These are phyloP conservation scores for Stipa capillata DNA, from an alignment of 176 grass and related monocot genomes.

Conservation along the genomic window DNA sequence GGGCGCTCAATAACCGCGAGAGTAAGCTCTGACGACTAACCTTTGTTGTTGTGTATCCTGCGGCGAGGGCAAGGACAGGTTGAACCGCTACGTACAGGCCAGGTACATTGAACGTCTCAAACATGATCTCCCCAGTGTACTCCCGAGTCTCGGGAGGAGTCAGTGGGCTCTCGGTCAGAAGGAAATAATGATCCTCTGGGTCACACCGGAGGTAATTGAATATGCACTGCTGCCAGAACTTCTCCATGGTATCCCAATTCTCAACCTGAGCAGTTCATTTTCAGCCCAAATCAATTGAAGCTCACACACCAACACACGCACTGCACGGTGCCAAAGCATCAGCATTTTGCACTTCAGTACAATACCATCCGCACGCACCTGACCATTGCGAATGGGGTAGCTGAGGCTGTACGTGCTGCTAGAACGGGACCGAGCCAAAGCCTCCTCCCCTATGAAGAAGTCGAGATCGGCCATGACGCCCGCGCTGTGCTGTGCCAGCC, in stretches of 20 bases:
- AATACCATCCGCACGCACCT: conserved; percentile 46
- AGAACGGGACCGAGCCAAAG: conserved; percentile 50
- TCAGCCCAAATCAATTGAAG: background rate
- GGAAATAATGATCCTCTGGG: conserved; percentile 82
- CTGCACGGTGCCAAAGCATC: background rate
- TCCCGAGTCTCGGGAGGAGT: conserved; percentile 86
- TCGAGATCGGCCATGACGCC: conserved; percentile 98
- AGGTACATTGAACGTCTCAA: conserved; percentile 88
- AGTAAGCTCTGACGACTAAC: conserved; percentile 29
- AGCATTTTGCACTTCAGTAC: background rate
- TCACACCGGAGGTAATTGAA: conserved; percentile 80
- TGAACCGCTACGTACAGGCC: conserved; percentile 81
- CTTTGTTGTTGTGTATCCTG: conserved; percentile 95
- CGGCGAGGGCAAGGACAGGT: conserved; percentile 88
- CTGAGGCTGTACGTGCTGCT: conserved; percentile 71
- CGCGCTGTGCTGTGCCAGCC: conserved; percentile 91
- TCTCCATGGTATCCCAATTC: conserved; percentile 98
- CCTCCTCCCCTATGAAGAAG: conserved; percentile 92
- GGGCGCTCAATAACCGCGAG: background rate
- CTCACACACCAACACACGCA: background rate
- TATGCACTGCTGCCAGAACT: conserved; percentile 98
- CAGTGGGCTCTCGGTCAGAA: conserved; percentile 78
- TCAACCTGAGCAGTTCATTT: conserved; percentile 56
- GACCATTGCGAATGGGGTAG: conserved; percentile 86
- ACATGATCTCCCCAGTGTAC: conserved; percentile 98